These are phyloP conservation scores for Suillus spraguei DNA, from an alignment of 768 basidiomycete genomes.

Conservation along the genomic window DNA sequence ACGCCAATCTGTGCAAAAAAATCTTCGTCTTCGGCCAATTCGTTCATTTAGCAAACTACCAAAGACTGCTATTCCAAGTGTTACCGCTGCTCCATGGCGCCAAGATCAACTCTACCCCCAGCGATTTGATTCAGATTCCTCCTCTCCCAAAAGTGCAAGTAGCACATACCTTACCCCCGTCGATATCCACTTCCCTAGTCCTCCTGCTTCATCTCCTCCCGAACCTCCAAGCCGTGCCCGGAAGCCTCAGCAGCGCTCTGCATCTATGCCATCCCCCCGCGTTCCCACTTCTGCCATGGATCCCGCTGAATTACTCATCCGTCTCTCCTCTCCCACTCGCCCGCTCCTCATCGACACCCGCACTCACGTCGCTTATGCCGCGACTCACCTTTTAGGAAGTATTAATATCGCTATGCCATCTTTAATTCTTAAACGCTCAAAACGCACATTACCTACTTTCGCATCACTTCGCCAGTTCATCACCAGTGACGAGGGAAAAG, in stretches of 20 bases:
- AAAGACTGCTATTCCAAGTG: constrained; percentile 37
- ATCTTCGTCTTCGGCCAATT: constrained; percentile 78
- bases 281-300: constrained; percentile 41
- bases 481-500: constrained; percentile 75
- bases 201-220: constrained; percentile 24
- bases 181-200: constrained; percentile 31
- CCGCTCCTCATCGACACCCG: constrained; percentile 87
- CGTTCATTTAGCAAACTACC: constrained; percentile 57
- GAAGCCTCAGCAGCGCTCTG: constrained; percentile 3
- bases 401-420: constrained; percentile 89
- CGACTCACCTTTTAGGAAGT: constrained; percentile 65
- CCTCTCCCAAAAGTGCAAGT: constrained; percentile 48
- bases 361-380: constrained; percentile 63
- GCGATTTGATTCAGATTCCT: constrained; percentile 20
- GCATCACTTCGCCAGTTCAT: constrained; percentile 78
- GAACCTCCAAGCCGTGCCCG: constrained; percentile 22
- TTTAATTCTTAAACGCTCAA: constrained; percentile 84
- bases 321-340: constrained; percentile 48
- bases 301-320: constrained; percentile 48
- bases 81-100: not conserved
- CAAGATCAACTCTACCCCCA: constrained; percentile 15
- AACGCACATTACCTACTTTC: constrained; percentile 57
- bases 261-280: constrained; percentile 22
- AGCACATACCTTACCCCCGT: constrained; percentile 58
- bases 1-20: constrained; percentile 72